Conservation (phyloP, 1,284 basidiomycete genomes). For the Boletus mariae region DNA sequence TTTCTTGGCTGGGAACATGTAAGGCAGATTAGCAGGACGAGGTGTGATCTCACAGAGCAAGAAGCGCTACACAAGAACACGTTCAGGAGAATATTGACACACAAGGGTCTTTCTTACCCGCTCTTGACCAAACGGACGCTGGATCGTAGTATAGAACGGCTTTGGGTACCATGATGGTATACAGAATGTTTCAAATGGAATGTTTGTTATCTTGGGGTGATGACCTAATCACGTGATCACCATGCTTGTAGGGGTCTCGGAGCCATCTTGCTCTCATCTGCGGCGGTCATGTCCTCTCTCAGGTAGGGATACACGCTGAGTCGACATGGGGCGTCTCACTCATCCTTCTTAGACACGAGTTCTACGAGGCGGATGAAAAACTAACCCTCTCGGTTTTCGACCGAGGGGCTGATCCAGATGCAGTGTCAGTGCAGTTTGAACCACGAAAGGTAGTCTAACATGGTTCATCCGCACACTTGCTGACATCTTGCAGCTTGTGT, state of each 20-base stretch:
- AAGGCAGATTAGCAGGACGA: not conserved
- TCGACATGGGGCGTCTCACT: not conserved
- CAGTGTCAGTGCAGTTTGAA: constrained; percentile 63
- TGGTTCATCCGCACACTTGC: not conserved
- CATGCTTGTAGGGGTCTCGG: not conserved
- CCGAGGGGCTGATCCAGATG: constrained; percentile 64
- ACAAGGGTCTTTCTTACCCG: constrained; percentile 39
- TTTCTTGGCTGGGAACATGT: constrained; percentile 52
- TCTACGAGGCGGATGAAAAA: constrained; percentile 79
- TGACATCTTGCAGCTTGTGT: constrained; percentile 45
- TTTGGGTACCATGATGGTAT: constrained; percentile 40
- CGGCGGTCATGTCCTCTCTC: constrained; percentile 36
- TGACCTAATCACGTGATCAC: not conserved
- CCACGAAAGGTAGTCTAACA: constrained; percentile 52
- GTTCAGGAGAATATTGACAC: not conserved
- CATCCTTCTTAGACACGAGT: constrained; percentile 64
- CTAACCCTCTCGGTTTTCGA: constrained; percentile 78
- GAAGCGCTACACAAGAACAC: constrained; percentile 35
- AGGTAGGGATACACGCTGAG: constrained; percentile 35
- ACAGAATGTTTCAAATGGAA: not conserved
- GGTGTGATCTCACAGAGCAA: constrained; percentile 43
- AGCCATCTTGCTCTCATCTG: not conserved
- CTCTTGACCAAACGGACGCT: constrained; percentile 57
- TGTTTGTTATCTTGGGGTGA: too few species aligned
- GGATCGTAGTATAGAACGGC: constrained; percentile 58